Base-by-base conservation (phyloP, 116 monocot species). In the Dioscorea cayenensis region DNA sequence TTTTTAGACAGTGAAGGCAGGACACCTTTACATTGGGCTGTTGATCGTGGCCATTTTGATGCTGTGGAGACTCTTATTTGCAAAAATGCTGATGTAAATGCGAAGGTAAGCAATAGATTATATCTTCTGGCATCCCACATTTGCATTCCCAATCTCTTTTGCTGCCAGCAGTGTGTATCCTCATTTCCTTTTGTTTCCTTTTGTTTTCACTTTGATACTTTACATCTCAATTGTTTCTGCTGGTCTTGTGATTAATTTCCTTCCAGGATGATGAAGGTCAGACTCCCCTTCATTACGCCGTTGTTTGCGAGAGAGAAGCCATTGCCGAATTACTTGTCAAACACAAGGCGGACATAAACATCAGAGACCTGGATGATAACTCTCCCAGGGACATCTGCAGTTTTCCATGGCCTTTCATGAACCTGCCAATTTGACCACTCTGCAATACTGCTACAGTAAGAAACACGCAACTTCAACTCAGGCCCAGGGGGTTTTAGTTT, bases 1-100 rank as follows among this genome's bases (percentile, higher is more conserved):
- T 52, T 88, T 25, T 68, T 88, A 97, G 97, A 97, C 70, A 86
- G 90, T 73, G 97, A 97, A 75, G 97, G 93, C 7, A 79, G 97
- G 65, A 86, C 90, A 71, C 84, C 97, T 49, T 81, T 97, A 74
- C 97, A 93, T 81, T 97, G 97, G 97, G 97, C 97, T 70, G 97
- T 97, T 60, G 97, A 97, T 67, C 88, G 97, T 68, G 97, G 97
- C 49, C 88, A 90, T 76, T 68, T 78, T 71, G 51, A 81, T 77
- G 69, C 82, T 21, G 90, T 88, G 13, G 85, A 92, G 61, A 68
- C 74, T 32, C 97, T 97, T 64, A 71, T 90, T 11, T 71, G 69
- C 70, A 86, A 69, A 74, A 73, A 75, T 68, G 97, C 90, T 50
- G 90, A 96, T 81, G 76, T 88, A 64, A 92, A 96, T 38, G 38